Conservation (phyloP, 345 rosid species). For the Alliaria petiolata region DNA sequence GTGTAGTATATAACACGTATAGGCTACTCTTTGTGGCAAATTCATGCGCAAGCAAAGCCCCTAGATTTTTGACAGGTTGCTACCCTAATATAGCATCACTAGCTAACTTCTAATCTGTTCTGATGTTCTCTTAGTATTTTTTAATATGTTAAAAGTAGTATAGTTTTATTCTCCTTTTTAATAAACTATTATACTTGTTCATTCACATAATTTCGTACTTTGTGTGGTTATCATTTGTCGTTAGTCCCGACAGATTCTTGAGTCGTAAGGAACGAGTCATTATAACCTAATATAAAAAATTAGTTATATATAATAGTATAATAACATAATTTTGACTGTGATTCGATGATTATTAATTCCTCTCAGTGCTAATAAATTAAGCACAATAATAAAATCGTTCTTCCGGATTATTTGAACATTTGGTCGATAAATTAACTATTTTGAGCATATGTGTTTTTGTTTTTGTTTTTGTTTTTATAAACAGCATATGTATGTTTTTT, state of each 20-base stretch:
- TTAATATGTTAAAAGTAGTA: conserved; percentile 1
- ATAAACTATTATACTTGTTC: neutral
- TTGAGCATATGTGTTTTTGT: conserved; percentile 1
- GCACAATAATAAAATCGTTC: neutral
- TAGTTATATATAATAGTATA: neutral
- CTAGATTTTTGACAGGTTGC: conserved; percentile 22
- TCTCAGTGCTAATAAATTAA: conserved; percentile 1
- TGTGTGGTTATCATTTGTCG: conserved; percentile 19
- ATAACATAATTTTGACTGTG: neutral
- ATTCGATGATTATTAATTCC: conserved; percentile 13
- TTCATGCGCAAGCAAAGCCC: conserved; percentile 29
- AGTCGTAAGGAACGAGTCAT: conserved; percentile 1
- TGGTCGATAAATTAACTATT: neutral
- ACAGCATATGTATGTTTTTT: no score
- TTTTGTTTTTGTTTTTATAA: no score
- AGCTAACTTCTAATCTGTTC: neutral
- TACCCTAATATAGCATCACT: conserved; percentile 29
- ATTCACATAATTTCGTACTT: conserved; percentile 9
- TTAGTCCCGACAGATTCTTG: conserved; percentile 10
- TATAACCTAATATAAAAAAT: neutral
- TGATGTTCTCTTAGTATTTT: neutral
- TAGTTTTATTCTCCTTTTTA: neutral
- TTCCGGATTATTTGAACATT: conserved; percentile 3
- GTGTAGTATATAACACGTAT: conserved; percentile 18
- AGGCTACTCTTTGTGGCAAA: conserved; percentile 22